Evolutionary conservation across 768 basidiomycete genomes (phyloP).

Genomic region (Suillus lakei): DNA sequence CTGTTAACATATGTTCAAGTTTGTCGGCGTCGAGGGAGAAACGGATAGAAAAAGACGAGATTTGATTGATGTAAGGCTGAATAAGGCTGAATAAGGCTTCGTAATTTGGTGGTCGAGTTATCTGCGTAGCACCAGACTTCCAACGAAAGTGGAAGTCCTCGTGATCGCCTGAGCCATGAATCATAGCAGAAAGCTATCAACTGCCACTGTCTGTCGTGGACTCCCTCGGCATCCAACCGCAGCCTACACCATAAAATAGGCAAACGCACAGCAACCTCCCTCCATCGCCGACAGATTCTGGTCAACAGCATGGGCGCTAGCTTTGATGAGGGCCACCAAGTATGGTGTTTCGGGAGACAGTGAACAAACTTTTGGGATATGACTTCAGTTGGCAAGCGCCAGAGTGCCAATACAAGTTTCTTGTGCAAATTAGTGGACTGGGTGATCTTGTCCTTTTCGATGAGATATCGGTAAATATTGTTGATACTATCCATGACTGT

Average conservation of each 20-base stretch:
- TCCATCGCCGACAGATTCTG: slow-evolving; percentile 48
- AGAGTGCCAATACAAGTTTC: slow-evolving; percentile 35
- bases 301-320: slow-evolving; percentile 44
- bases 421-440: slow-evolving; percentile 26
- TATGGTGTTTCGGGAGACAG: slow-evolving; percentile 32
- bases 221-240: no score
- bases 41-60: slow-evolving; percentile 10
- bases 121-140: slow-evolving; percentile 13
- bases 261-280: slow-evolving; percentile 39
- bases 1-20: slow-evolving; percentile 22
- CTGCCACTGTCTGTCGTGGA: slow-evolving; percentile 9
- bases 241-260: slow-evolving; percentile 57
- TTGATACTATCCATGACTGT: slow-evolving; percentile 21
- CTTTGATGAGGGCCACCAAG: slow-evolving; percentile 28
- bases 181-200: slow-evolving; percentile 17
- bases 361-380: slow-evolving; percentile 50
- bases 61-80: slow-evolving; percentile 21
- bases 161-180: slow-evolving; percentile 14
- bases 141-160: slow-evolving; percentile 23
- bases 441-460: slow-evolving; percentile 18
- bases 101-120: neutral
- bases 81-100: slow-evolving; percentile 24
- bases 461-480: slow-evolving; percentile 14
- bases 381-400: slow-evolving; percentile 49
- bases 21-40: slow-evolving; percentile 21